Evolutionary conservation across 2,329 filamentous ascomycete genomes (phyloP), one percentile per base, ranked within the genome.

Genomic region (Neoarthrinium moseri): DNA sequence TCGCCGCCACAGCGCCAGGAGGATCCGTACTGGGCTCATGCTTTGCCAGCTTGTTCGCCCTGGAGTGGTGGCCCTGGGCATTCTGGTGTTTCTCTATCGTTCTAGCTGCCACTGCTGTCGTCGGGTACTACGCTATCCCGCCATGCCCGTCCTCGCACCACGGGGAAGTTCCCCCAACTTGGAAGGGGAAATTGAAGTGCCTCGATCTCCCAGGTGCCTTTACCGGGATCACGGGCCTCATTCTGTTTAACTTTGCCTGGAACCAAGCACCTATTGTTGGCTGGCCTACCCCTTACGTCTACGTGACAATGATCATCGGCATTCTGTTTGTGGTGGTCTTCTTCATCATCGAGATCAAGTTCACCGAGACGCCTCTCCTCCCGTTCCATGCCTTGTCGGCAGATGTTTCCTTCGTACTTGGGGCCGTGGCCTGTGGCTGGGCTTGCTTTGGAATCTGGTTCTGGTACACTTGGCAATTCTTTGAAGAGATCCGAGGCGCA

Each of bases 241-340:
- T 81, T 1, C 62, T 83, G 4, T 64, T 82, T 58, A 83, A 82
- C 56, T 72, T 83, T 44, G 74, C 78, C 2, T 82, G 77, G 77
- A 83, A 83, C 53, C 78, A 83, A 56, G 78, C 74, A 1, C 71
- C 74, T 0, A 64, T 75, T 2, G 73, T 72, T 6, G 74, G 76
- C 2, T 83, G 79, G 78, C 41, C 59, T 5, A 60, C 66, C 20
- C 64, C 74, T 1, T 78, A 80, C 51, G 69, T 78, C 26, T 76
- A 75, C 53, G 58, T 72, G 3, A 56, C 74, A 4, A 66, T 84
- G 6, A 72, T 82, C 42, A 43, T 81, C 13, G 79, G 78, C 4
- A 44, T 76, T 4, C 35, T 80, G 1, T 58, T 80, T 8, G 58
- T 81, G 10, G 62, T 61, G 0, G 50, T 63, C 0, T 84, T 84